Base-by-base conservation (phyloP, 768 basidiomycete genomes). In the Multifurca ochricompacta region DNA sequence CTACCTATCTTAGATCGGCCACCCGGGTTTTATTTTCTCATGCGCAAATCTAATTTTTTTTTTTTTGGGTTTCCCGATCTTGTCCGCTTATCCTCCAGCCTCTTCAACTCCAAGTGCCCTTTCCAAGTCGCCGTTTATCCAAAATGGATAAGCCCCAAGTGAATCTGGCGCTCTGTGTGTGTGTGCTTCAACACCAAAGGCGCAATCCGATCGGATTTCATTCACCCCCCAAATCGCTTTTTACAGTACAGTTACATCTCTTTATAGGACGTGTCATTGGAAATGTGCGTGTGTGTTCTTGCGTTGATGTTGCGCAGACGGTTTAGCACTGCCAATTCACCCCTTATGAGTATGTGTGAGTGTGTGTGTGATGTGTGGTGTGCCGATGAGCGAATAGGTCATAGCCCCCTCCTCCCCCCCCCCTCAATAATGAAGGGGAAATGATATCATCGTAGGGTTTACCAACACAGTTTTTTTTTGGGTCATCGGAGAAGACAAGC, bases 81-180 rank as follows among this genome's bases (percentile, higher is more conserved):
- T n/a, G 45, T 48, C 7, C 14, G 16, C 39, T 31, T 40, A 19
- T 42, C 25, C 36, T 28, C 25, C 27, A 47, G 39, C 28, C 44
- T 42, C 13, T 42, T n/a, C n/a, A n/a, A n/a, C 44, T 39, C 16
- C 49, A n/a, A n/a, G n/a, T n/a, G n/a, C 21, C 42, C 13, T 34
- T 52, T 47, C 45, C 56, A 57, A 57, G 45, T 47, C 56, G 51
- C 56, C 56, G 56, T 57, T 27, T 4, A 16, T 57, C 51, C 16
- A 52, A 57, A 47, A 47, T 48, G 56, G 56, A 48, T 36, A 52
- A 52, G 34, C 39, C 56, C 56, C 50, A 40, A 57, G 51, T 51
- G 30, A 34, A 36, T 57, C 52, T 21, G 56, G 56, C 56, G 50
- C 28, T 21, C 30, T 5, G 27, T 45, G n/a, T 32, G 35, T 32